Evolutionary conservation across 2,329 filamentous ascomycete species (phyloP).

Genomic region (Apiospora kogelbergensis): DNA sequence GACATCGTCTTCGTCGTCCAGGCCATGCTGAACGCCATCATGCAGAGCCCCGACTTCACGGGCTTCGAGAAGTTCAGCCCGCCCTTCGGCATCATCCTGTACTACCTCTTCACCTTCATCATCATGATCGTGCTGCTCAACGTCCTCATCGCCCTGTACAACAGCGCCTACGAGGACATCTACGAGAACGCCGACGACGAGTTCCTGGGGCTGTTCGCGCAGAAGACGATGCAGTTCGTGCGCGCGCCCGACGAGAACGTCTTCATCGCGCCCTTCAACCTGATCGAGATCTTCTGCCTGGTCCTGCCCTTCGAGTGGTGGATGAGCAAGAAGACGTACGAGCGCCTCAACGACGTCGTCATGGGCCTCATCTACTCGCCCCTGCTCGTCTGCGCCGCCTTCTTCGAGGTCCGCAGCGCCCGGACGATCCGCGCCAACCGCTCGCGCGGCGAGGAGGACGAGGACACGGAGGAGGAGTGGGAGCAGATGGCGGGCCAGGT

Average conservation of each 20-base stretch:
- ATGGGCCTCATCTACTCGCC: constrained; percentile 88
- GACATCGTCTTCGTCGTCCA: constrained; percentile 75
- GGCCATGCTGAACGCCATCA: constrained; percentile 84
- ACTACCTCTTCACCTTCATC: constrained; percentile 97
- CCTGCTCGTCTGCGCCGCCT: constrained; percentile 75
- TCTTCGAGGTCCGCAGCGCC: constrained; percentile 67
- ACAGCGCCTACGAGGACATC: constrained; percentile 93
- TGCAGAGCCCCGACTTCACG: constrained; percentile 87
- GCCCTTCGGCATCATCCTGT: constrained; percentile 91
- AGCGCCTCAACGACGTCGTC: constrained; percentile 81
- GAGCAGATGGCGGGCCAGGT: constrained; percentile 73
- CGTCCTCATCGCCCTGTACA: constrained; percentile 95
- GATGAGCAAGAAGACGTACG: constrained; percentile 73
- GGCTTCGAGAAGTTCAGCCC: constrained; percentile 89
- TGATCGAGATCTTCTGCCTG: constrained; percentile 82
- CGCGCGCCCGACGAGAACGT: constrained; percentile 97
- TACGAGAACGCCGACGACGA: constrained; percentile 93
- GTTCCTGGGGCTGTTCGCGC: constrained; percentile 87
- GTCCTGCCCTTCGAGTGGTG: constrained; percentile 92
- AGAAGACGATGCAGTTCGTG: constrained; percentile 96
- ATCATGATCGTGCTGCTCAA: constrained; percentile 91
- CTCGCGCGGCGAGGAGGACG: constrained; percentile 79
- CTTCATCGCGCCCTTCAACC: constrained; percentile 93
- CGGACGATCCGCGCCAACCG: constrained; percentile 71
- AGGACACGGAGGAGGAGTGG: constrained; percentile 90